Conservation (phyloP, 1,284 basidiomycete genomes). For the Moesziomyces sp. region DNA sequence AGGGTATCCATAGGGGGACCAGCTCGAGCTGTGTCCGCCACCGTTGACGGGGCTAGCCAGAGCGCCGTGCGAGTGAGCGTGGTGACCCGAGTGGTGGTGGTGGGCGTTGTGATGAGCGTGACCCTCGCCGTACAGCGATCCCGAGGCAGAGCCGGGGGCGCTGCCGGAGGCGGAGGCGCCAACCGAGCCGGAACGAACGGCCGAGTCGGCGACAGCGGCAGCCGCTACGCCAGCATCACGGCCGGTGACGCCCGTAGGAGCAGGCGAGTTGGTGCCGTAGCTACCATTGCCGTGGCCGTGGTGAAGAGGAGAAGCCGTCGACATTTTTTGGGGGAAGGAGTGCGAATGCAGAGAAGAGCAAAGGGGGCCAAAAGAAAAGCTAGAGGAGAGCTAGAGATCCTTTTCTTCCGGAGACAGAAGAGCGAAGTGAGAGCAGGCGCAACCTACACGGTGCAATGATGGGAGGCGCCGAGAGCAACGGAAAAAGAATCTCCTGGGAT, state of each 20-base stretch:
- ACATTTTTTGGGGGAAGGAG: constrained; percentile 17
- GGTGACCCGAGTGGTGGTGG: constrained; percentile 44
- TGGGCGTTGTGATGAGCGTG: constrained; percentile 38
- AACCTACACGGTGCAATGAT: too few relatives aligned
- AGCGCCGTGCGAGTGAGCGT: constrained; percentile 38
- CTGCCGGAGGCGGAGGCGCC: constrained; percentile 45
- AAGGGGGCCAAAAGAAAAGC: too few relatives aligned
- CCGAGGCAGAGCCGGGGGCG: constrained; percentile 47
- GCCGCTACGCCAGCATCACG: constrained; percentile 42
- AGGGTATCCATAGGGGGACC: constrained; percentile 52
- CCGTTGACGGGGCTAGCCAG: constrained; percentile 48
- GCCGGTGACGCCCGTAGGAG: constrained; percentile 34
- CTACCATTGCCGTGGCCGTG: constrained; percentile 48
- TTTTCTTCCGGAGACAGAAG: too few relatives aligned
- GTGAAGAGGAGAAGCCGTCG: constrained; percentile 51
- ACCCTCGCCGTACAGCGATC: constrained; percentile 48
- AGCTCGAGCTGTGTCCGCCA: constrained; percentile 48
- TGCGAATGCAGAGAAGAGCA: neutral
- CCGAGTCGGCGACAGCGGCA: constrained; percentile 38
- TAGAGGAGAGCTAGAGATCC: too few relatives aligned
- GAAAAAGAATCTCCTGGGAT: too few relatives aligned
- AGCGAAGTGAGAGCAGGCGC: too few relatives aligned
- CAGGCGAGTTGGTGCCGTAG: constrained; percentile 49
- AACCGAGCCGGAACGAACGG: constrained; percentile 45
- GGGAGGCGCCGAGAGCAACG: too few relatives aligned